phyloP scores from a whole-genome alignment of 2,329 filamentous ascomycete species.

The Trichoderma sp. region DNA sequence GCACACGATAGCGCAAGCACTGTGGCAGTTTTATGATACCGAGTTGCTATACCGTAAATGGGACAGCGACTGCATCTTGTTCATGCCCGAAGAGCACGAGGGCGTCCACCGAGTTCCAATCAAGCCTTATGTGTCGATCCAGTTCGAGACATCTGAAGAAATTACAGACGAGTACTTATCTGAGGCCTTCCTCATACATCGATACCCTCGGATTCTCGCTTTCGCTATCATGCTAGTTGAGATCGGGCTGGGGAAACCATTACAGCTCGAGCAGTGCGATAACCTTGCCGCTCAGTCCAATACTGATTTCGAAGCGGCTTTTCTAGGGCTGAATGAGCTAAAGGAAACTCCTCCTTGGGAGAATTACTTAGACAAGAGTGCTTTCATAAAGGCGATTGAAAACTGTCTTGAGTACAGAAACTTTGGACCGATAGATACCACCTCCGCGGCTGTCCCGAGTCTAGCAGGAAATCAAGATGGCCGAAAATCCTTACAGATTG shows the following conservation, averaged over 20 bases:
- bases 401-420: background rate
- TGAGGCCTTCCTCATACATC: accelerated
- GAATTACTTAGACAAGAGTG: background rate
- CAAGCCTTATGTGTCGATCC: background rate
- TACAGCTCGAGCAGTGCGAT: background rate
- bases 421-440: background rate
- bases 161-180: background rate
- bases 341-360: background rate
- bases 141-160: background rate
- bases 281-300: background rate
- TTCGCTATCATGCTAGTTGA: background rate
- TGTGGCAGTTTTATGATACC: background rate
- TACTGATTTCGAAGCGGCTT: background rate
- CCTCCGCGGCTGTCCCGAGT: background rate
- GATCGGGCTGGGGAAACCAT: background rate
- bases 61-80: background rate
- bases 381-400: background rate
- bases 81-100: background rate
- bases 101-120: background rate
- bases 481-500: background rate
- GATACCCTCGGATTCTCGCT: background rate
- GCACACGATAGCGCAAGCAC: background rate
- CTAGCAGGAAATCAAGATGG: background rate
- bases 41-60: background rate
- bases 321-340: background rate